Evolutionary conservation across 176 grass and related monocot species (phyloP), one percentile per base, ranked within the genome.

Genomic region (Ampelocalamus luodianensis): DNA sequence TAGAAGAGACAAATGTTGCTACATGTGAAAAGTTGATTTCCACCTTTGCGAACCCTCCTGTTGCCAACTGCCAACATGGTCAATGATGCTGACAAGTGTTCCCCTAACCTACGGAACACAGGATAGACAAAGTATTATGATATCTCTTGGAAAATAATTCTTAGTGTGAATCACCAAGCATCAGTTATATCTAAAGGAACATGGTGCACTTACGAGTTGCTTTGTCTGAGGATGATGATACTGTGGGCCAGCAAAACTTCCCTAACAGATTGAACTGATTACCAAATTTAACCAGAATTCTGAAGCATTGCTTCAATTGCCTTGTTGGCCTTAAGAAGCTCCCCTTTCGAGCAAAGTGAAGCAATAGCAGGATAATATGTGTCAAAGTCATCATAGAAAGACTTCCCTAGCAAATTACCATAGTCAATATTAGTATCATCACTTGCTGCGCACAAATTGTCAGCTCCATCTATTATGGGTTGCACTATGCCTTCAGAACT

Each of bases 301-400:
- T 40, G 85, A 87, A 98, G 79, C 93, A 98, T 95, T 82, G 89
- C 51, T 84, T 93, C 94, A 79, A 92, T 74, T 74, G 82, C 88
- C 75, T 85, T 86, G 42, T 94, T 89, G 70, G 90, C 95, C 78
- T 91, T 87, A 51, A 91, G 74, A 63, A 91, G 44, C 34, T 97
- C 88, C 64, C 95, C 92, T 91, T 90, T 91, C 3, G 68, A 86
- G 87, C 93, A 98, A 68, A 95, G 88, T 66, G 81, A 91, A 74
- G 84, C 80, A 88, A 98, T 88, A 73, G 76, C 73, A 34, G 85
- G 78, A 82, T 98, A 98, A 77, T 97, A 98, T 65, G 85, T 83
- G n/a, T 93, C 77, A 53, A 98, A 95, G 77, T 95, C 87, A 48
- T 92, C 88, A 53, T 49, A 81, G 48, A 86, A 88, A 71, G 89